Base-by-base conservation (phyloP, 306 rosid genomes). In the Cercis canadensis region DNA sequence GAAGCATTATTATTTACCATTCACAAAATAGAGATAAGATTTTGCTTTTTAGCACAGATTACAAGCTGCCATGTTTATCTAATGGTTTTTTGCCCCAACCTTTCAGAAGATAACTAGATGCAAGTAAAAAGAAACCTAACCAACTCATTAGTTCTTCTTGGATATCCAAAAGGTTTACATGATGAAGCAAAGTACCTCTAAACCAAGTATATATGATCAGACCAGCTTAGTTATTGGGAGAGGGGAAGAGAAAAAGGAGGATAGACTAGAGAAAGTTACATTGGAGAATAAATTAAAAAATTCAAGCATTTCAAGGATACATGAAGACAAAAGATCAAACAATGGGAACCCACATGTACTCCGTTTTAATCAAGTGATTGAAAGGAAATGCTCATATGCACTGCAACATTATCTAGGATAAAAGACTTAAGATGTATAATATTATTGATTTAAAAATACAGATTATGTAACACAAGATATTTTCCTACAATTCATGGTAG, bases 81-180 rank as follows among this genome's bases (percentile, higher is more conserved):
- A 24, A 59, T 29, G 7, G 33, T 34, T 45, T 18, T 46, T 53
- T 75, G 19, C 44, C 72, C 55, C 17, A 24, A 24, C 29, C 29
- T 3, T 24, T 24, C 29, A 24, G 29, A 24, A 24, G 29, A 24
- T 24, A 24, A 24, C 3, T 24, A 63, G 36, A 53, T 37, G 61
- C 41, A 64, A 46, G 66, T 24, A 24, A 52, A 34, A 54, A 64
- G 33, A 76, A 61, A 8, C 24, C 24, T 8, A 10, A 57, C 72
- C 60, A 66, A 36, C 7, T 58, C 43, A 61, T 7, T 58, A 24
- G 62, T 29, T 61, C 33, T 21, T n/a, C 65, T 46, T 8, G 40
- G 37, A 59, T 17, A 32, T 46, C 57, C 62, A 21, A 55, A 70
- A 50, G 39, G 39, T 16, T 45, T 34, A 57, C 29, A 50, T 12